Base-by-base conservation (phyloP, 768 basidiomycete genomes). In the Leucocoprinus sp. region DNA sequence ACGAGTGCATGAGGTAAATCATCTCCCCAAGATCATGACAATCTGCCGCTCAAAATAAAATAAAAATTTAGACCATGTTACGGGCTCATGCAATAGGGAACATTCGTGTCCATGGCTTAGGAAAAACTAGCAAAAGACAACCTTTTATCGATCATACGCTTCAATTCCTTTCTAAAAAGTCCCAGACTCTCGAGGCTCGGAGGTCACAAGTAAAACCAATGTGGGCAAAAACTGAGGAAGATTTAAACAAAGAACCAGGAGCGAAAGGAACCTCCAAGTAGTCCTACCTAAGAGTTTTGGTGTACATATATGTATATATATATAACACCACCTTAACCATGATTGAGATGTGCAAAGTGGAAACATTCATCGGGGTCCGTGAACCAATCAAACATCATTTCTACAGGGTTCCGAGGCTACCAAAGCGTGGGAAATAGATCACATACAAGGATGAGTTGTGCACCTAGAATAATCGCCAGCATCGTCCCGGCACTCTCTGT, bases 1-100 rank as follows among this genome's bases (percentile, higher is more conserved):
- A 24, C 48, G 55, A 24, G 53, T 62, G 17, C 50, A 57, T 8
- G 54, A 59, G 46, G 61, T 62, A 34, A 41, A 54, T 41, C 14
- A 17, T 23, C 19, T 1, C 23, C 11, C 19, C 11, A n/a, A n/a
- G n/a, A n/a, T n/a, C n/a, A n/a, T n/a, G n/a, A n/a, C n/a, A n/a
- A n/a, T n/a, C n/a, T n/a, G n/a, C n/a, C n/a, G n/a, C n/a, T n/a
- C n/a, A n/a, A n/a, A n/a, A n/a, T n/a, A n/a, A n/a, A n/a, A n/a
- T n/a, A n/a, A 2, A 6, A 4, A 9, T 18, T 2, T 39, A 56
- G 55, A 39, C 49, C 1, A 52, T 55, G 35, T 42, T 54, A 28
- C 44, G 44, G 23, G 47, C 48, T 1, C 40, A 37, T 5, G 35
- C 45, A 5, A 37, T 17, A 12, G 46, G 46, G 7, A 40, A 54